Evolutionary conservation across 345 rosid genomes (phyloP), one percentile per base, ranked within the genome.

Genomic region (Gossypium ekmanianum): DNA sequence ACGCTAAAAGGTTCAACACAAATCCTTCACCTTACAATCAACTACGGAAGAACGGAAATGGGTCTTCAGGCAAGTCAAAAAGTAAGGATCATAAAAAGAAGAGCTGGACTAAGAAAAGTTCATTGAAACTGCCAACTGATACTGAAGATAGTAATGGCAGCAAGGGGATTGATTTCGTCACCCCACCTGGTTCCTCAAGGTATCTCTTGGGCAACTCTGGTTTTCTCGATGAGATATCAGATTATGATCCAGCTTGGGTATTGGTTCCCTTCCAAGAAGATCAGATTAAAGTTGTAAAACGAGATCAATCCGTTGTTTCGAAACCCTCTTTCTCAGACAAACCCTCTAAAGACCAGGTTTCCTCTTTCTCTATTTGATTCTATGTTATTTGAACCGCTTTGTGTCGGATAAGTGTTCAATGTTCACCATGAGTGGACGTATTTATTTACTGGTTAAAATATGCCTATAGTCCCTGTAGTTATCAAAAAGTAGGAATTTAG

Each of bases 151-250:
- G 59, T 0, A 61, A 83, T 79, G 79, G 87, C 76, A 79, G 76
- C 16, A 81, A 79, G 73, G 78, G 75, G 9, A 59, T 79, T 43
- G 72, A 81, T 66, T 81, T 85, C 27, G n/a, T 77, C 61, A 87
- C 94, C 6, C 97, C 98, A 12, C 81, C 83, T 65, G 92, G 87
- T 48, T 94, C 97, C 9, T 77, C 97, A 0, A 87, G 97, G 80
- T 87, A 84, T 82, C 92, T 90, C 48, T 77, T 92, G 75, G 81
- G 90, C 29, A 91, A 89, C 50, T 27, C 83, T 7, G 76, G 27
- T 17, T 64, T 77, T 74, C 61, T 75, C 13, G 78, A 85, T 73
- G 90, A 87, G 26, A 76, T 85, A 3, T 8, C 81, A 14, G 94
- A 80, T 78, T 71, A 77, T 61, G 89, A 87, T 41, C 86, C 85